Evolutionary conservation across 768 basidiomycete species (phyloP).

Genomic region (Calocera viscosa): DNA sequence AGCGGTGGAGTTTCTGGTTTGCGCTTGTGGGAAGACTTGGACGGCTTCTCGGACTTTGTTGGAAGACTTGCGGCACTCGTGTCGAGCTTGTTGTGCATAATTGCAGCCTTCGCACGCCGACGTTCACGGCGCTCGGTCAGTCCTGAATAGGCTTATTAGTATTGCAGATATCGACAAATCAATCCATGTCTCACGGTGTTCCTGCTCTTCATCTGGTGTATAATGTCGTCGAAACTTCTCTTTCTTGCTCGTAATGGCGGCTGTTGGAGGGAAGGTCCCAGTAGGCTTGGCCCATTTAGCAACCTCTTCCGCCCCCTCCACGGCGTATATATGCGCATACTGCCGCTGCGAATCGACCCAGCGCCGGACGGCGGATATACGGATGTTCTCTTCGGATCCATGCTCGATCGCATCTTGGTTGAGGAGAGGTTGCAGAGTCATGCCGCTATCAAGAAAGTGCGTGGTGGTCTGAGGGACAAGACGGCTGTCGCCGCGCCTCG

Average conservation of each 20-base stretch:
- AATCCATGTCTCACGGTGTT: background rate
- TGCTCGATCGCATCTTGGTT: background rate
- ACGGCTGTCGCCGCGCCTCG: too few species aligned
- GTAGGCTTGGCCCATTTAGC: background rate
- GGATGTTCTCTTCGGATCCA: too few species aligned
- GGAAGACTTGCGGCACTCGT: background rate
- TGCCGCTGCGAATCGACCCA: background rate
- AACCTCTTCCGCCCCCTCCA: background rate
- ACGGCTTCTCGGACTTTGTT: background rate
- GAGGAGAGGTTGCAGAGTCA: background rate
- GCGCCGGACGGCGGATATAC: background rate
- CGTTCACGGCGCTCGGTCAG: background rate
- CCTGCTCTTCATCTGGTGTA: background rate
- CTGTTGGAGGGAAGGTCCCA: background rate
- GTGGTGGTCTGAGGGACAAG: too few species aligned
- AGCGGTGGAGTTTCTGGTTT: background rate
- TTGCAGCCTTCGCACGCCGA: background rate
- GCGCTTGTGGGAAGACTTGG: background rate
- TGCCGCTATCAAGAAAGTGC: background rate
- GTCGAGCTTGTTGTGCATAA: background rate
- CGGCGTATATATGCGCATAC: slow-evolving; percentile 1
- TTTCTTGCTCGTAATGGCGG: background rate
- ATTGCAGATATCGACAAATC: background rate
- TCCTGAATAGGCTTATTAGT: background rate
- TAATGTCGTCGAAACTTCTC: background rate